Base-by-base conservation (phyloP, 1,284 basidiomycete genomes). In the Meripilus lineatus region DNA sequence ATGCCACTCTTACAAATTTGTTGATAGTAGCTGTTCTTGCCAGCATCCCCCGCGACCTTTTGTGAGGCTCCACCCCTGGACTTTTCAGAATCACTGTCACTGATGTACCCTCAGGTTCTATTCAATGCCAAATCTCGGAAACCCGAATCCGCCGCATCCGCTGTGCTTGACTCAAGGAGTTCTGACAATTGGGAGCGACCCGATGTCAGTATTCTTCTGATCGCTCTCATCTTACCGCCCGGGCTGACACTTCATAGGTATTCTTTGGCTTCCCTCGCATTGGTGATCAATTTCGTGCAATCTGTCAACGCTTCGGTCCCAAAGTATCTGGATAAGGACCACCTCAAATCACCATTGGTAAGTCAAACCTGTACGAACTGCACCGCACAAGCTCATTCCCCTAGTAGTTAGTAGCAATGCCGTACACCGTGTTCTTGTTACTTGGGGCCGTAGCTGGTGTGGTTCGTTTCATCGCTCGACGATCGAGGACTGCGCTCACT, bases 121-220 rank as follows among this genome's bases (percentile, higher is more conserved):
- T n/a, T n/a, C n/a, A n/a, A n/a, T n/a, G n/a, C n/a, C n/a, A n/a
- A n/a, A n/a, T n/a, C 38, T 56, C 8, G 33, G 48, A 15, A 45
- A 51, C 17, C 49, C 47, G 2, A 23, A 36, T 10, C 50, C 52
- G 1, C 49, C 53, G 20, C 21, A 30, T 35, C 44, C 30, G 18
- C 40, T 56, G 36, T 57, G 57, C 30, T 45, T 50, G 13, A 41
- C 44, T 14, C 56, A 57, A 39, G 53, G 53, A 34, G 45, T 53
- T 26, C 37, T 59, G 17, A 41, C 53, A 20, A 40, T 48, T 22
- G 53, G 56, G 18, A 24, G 51, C 11, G 50, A 51, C 35, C 47
- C 48, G n/a, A 53, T 52, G 57, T 55, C 36, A 33, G 51, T 32
- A 13, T 15, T 37, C 26, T n/a, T 32, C 5, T 8, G 6, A 18